Base-by-base conservation (phyloP, 2,329 filamentous ascomycete species). In the Exophiala lecanii-corni region DNA sequence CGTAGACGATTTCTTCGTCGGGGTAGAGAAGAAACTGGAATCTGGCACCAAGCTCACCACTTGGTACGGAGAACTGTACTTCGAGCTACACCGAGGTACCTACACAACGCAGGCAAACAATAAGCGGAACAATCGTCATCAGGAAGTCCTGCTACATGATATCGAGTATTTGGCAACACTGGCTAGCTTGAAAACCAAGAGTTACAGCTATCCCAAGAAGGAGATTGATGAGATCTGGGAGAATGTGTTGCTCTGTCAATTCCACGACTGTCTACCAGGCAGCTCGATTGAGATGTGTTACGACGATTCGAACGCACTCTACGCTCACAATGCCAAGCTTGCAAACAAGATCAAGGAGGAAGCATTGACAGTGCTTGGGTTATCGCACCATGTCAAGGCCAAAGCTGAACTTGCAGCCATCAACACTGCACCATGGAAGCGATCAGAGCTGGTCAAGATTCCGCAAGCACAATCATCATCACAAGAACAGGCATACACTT, bases 271-370 rank as follows among this genome's bases (percentile, higher is more conserved):
- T 62, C 74, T 98, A 39, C 92, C 92, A 1, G 92, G 92, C 43
- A 96, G 88, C 61, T 86, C 81, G 23, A 97, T 98, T 56, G 89
- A 94, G 64, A 96, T 97, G 89, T 95, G 89, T 64, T 97, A 97
- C 58, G 87, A 94, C 62, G 92, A 98, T 61, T 94, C 89, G 2
- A 85, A 95, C 60, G 78, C 89, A 75, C 74, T 95, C 5, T 98
- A 98, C 60, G 84, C 78, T 2, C 73, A 87, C 55, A 79, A 95
- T 2, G 95, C 94, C 60, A 71, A 81, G 53, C 88, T 79, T 1
- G 91, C 86, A 4, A 70, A 85, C 52, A 79, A 76, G 51, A 68
- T 94, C 3, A 72, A 92, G 30, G 73, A 83, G 33, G 81, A 87
- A 13, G 76, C 89, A 4, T 75, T 86, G 45, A 64, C 74, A 12